A percentile compares a stretch with the other conserved stretches of the same genome.
phyloP scores from a whole-genome alignment of 169 alveolate genomes.

The Plasmodium chabaudi region DNA sequence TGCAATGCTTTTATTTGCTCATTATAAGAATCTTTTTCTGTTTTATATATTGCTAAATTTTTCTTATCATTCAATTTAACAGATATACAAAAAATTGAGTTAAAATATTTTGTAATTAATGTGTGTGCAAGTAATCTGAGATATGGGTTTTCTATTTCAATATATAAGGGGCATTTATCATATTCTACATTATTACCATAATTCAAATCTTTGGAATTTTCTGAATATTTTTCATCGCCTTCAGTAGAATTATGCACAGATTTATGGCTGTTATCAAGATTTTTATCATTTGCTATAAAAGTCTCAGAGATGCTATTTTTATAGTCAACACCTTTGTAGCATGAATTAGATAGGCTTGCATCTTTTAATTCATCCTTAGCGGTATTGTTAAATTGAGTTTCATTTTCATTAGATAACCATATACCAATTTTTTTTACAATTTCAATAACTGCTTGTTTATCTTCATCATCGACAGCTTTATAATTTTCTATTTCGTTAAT shows the following conservation, averaged over 20 bases:
- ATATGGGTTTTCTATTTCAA: constrained; percentile 89
- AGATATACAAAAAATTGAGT: constrained; percentile 86
- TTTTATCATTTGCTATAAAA: not conserved
- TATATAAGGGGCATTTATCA: constrained; percentile 80
- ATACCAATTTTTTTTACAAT: constrained; percentile 74
- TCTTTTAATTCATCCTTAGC: not conserved
- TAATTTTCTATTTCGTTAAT: constrained; percentile 65
- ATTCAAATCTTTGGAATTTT: not conserved
- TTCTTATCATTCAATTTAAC: constrained; percentile 81
- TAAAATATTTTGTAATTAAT: constrained; percentile 87
- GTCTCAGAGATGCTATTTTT: not conserved
- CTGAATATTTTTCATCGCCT: not conserved
- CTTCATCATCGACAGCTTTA: constrained; percentile 82
- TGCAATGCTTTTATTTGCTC: constrained; percentile 78
- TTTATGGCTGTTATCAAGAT: not conserved
- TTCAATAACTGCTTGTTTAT: constrained; percentile 79
- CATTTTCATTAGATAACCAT: constrained; percentile 18
- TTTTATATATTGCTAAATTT: constrained; percentile 81
- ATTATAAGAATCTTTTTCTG: constrained; percentile 84
- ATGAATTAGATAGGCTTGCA: not conserved
- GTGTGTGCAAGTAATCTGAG: constrained; percentile 90
- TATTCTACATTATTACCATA: not conserved
- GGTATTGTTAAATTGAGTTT: not conserved
- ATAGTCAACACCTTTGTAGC: not conserved
- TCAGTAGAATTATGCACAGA: not conserved